phyloP scores from a whole-genome alignment of 1,284 basidiomycete species.

The Heterobasidion occidentale region DNA sequence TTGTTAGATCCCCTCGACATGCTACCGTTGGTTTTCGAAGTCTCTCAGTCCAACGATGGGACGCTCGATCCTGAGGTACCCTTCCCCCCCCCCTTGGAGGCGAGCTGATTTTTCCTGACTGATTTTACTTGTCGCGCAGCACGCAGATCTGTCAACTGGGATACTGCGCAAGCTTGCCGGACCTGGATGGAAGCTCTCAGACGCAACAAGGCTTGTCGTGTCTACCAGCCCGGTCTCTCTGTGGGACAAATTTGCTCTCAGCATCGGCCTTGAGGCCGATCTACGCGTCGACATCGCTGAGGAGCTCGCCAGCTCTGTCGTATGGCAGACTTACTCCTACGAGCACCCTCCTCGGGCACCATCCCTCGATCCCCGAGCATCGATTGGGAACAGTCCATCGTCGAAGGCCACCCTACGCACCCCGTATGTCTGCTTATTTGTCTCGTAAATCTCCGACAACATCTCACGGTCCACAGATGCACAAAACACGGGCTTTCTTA shows the following conservation, averaged over 20 bases:
- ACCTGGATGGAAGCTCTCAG: conserved; percentile 4
- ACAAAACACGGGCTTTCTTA: conserved; percentile 41
- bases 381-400: conserved; percentile 47
- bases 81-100: background rate
- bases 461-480: conserved; percentile 29
- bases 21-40: conserved; percentile 26
- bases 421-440: conserved; percentile 27
- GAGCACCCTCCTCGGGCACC: conserved; percentile 35
- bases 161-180: conserved; percentile 2
- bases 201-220: background rate
- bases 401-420: conserved; percentile 48
- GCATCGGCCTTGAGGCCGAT: conserved; percentile 6
- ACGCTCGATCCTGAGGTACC: background rate
- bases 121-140: background rate
- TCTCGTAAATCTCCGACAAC: background rate
- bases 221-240: conserved; percentile 13
- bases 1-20: conserved; percentile 45
- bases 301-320: conserved; percentile 31
- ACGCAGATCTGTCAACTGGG: background rate
- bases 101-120: background rate
- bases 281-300: conserved; percentile 20
- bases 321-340: conserved; percentile 43
- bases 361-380: conserved; percentile 33
- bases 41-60: background rate
- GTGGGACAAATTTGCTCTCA: conserved; percentile 34